A percentile compares a stretch with the other conserved stretches of the same genome.
Evolutionary conservation across 495 filamentous ascomycete species (phyloP).

Genomic region (Achaetomiella virescens): DNA sequence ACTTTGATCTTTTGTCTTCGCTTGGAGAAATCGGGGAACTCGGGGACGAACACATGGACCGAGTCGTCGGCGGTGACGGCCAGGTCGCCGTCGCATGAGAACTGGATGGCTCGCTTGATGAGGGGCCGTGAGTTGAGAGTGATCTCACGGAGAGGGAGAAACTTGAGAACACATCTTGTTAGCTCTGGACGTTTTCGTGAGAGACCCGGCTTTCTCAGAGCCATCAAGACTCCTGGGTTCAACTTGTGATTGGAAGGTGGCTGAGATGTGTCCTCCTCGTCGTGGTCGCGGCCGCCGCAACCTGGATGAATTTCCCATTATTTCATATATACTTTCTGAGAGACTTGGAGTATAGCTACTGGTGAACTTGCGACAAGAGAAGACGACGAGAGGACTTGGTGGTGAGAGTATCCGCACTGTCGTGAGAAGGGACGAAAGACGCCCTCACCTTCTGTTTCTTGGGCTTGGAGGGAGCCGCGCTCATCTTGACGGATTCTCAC

Average conservation of each 20-base stretch:
- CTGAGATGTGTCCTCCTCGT: background rate
- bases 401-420: too few relatives aligned
- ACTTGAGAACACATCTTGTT: slow-evolving; percentile 12
- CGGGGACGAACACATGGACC: slow-evolving; percentile 41
- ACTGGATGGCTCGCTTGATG: slow-evolving; percentile 40
- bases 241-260: background rate
- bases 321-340: too few relatives aligned
- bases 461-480: slow-evolving; percentile 1
- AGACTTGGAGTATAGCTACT: too few relatives aligned
- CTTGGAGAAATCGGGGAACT: slow-evolving; percentile 29
- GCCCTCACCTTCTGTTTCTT: slow-evolving; percentile 19
- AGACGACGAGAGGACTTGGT: too few relatives aligned
- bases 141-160: slow-evolving; percentile 39
- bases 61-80: slow-evolving; percentile 44
- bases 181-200: background rate
- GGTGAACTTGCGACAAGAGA: too few relatives aligned
- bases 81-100: slow-evolving; percentile 45
- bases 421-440: background rate
- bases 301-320: too few relatives aligned
- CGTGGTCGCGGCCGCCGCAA: too few relatives aligned
- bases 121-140: slow-evolving; percentile 36
- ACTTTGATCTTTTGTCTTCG: slow-evolving; percentile 10
- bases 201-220: background rate
- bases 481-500: slow-evolving; percentile 4
- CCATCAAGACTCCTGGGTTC: background rate